phyloP scores from a whole-genome alignment of 1,139 yeast species.

The Groenewaldozyma auringiensis region DNA sequence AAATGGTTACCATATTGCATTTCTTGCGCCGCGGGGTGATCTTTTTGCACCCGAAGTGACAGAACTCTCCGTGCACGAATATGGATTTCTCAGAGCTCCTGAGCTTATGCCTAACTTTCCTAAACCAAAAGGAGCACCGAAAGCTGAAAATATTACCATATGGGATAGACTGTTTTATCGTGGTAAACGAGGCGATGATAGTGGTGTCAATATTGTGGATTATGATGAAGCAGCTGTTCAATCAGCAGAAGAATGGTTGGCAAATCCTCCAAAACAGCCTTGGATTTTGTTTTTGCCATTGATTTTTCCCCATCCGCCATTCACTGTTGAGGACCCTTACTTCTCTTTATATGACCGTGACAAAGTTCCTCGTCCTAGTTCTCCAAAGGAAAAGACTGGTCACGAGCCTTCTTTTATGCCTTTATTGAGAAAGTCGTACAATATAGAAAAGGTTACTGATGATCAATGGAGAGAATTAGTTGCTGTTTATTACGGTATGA shows the following conservation, averaged over 20 bases:
- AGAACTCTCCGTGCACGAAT: background rate
- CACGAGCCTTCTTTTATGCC: background rate
- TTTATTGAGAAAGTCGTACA: background rate
- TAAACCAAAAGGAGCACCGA: background rate
- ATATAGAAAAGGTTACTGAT: background rate
- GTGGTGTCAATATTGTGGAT: background rate
- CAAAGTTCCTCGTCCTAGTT: background rate
- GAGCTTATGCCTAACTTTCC: background rate
- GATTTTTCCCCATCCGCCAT: background rate
- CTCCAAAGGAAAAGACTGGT: background rate
- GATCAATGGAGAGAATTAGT: background rate
- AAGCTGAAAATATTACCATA: background rate
- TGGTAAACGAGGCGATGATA: background rate
- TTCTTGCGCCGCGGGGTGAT: background rate
- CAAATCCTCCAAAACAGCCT: background rate
- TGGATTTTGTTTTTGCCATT: background rate
- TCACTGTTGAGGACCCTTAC: background rate
- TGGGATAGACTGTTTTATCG: background rate
- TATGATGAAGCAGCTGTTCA: background rate
- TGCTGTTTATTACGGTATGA: slow-evolving; percentile 1
- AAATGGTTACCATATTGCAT: background rate
- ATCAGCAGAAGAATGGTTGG: slow-evolving; percentile 1
- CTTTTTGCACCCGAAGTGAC: background rate
- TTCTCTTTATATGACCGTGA: background rate
- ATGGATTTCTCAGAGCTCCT: slow-evolving; percentile 1